Percentiles rank a stretch among this genome's conserved stretches.
phyloP scores from a whole-genome alignment of 2,329 filamentous ascomycete species.

The Neocatenulostroma microsporum region DNA sequence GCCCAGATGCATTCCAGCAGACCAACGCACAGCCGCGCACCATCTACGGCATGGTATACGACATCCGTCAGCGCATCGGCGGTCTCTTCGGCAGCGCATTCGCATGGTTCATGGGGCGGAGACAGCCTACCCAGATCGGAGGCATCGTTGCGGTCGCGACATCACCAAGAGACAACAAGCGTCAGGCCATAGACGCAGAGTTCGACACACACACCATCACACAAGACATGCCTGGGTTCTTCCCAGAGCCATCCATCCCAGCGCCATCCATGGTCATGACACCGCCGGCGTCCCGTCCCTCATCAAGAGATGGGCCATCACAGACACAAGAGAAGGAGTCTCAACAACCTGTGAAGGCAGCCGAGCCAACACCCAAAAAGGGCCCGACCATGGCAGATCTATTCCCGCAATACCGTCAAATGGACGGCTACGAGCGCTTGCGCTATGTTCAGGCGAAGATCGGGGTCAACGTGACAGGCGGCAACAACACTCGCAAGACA shows the following conservation, averaged over 20 bases:
- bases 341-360: background rate
- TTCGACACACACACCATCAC: background rate
- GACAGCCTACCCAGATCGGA: no score
- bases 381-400: background rate
- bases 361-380: background rate
- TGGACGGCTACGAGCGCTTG: no score
- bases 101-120: background rate
- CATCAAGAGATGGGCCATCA: background rate
- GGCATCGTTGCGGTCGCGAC: constrained; percentile 5
- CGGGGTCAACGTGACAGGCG: no score
- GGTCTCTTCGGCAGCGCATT: background rate
- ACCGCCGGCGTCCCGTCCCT: constrained; percentile 5
- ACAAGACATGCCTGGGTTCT: background rate
- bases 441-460: no score
- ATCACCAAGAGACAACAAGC: constrained; percentile 7
- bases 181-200: constrained; percentile 7
- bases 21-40: no score
- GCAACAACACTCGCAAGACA: no score
- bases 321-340: background rate
- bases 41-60: background rate
- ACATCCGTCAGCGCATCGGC: background rate
- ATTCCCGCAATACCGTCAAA: background rate
- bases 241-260: constrained; percentile 6
- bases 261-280: constrained; percentile 1
- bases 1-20: no score